Evolutionary conservation across 23 red algal species (phyloP), one percentile per base, ranked within the genome.

Genomic region (Gracilaria gracilis): DNA sequence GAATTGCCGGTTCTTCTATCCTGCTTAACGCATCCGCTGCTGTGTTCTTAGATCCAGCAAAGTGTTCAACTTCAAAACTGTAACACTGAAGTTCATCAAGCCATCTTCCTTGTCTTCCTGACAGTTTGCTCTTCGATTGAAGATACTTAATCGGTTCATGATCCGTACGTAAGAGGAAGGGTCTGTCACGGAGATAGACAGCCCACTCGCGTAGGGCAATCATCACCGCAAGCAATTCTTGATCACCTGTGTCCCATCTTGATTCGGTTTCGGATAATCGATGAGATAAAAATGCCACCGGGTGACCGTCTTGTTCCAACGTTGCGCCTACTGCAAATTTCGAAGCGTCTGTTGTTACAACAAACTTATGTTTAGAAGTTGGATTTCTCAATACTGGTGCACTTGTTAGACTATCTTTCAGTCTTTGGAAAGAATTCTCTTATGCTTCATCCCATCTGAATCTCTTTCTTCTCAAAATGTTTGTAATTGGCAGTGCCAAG

Each of bases 201-300:
- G 62, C 62, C 62, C 62, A 67, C 25, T 11, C 17, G 0, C 62
- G 62, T 9, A 67, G 32, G 12, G 62, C 62, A 17, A 67, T 67
- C 62, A 67, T 48, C 13, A 67, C 62, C 13, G 32, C 62, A 12
- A 67, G 19, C 12, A 67, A 0, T 67, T 67, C 62, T 48, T 67
- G 62, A 67, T 67, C 62, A 15, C 62, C 62, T 67, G 62, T 67
- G 17, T 67, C 62, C 62, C 62, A 67, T 35, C 62, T 67, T 32
- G 62, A 15, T 19, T 67, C 62, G 13, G 0, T 1, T 35, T 67
- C 0, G 25, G 32, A 67, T 13, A 29, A 32, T 67, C 62, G 25
- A 67, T 67, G 27, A 9, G 62, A 67, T 67, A 67, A 67, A 19
- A 15, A 67, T 67, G 32, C 25, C 9, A 67, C 62, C 13, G 62